Percentiles rank a stretch among this genome's conserved stretches.
Evolutionary conservation across 768 basidiomycete species (phyloP).

Genomic region (Termitomyces sp.): DNA sequence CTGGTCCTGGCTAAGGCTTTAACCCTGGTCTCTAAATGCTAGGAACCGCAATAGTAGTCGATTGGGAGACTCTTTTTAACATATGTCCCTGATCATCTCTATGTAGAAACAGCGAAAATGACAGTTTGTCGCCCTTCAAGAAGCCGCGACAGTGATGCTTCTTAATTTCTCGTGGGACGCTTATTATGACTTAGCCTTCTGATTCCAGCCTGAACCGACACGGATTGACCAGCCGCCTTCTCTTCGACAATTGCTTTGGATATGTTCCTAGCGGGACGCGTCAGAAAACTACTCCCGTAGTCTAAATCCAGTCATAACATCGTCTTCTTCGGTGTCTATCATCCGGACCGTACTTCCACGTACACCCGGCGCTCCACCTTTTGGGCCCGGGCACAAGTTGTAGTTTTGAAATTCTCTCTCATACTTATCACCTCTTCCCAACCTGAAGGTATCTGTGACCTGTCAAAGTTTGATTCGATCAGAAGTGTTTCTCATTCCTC

Average conservation of each 20-base stretch:
- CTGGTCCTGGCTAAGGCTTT: not conserved
- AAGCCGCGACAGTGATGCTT: constrained; percentile 12
- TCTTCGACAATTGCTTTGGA: constrained; percentile 14
- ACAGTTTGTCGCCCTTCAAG: constrained; percentile 6
- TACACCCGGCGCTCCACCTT: constrained; percentile 7
- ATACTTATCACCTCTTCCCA: constrained; percentile 8
- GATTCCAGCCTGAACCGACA: constrained; percentile 14
- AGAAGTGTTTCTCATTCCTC: constrained; percentile 8
- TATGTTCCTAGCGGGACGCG: constrained; percentile 20
- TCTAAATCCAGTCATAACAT: constrained; percentile 18
- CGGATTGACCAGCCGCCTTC: constrained; percentile 15
- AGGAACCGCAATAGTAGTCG: not conserved
- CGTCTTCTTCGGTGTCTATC: constrained; percentile 16
- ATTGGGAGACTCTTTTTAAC: not conserved
- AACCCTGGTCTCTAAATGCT: not conserved
- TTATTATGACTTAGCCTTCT: constrained; percentile 14
- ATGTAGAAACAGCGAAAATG: not conserved
- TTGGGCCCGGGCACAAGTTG: constrained; percentile 8
- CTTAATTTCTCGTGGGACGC: constrained; percentile 14
- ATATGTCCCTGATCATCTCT: constrained; percentile 18
- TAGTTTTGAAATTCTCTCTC: constrained; percentile 2
- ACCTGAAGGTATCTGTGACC: not conserved
- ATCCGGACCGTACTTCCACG: constrained; percentile 12
- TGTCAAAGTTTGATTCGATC: constrained; percentile 13
- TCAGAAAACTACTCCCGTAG: constrained; percentile 21